phyloP scores from a whole-genome alignment of 1,139 yeast genomes.

The Hemisphaericaspora lyxosophila region DNA sequence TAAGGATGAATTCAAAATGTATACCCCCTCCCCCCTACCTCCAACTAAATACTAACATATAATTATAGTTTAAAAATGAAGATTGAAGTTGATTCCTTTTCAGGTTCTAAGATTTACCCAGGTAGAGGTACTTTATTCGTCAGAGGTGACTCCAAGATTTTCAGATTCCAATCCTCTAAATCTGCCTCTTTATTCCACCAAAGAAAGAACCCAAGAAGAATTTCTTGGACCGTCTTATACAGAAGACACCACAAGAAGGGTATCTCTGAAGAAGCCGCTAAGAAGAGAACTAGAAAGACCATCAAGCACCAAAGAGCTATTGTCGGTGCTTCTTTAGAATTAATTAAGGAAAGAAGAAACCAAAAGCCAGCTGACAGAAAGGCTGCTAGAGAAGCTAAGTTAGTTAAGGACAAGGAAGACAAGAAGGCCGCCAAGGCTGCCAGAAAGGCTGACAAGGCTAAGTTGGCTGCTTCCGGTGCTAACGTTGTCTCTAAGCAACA shows the following conservation, averaged over 20 bases:
- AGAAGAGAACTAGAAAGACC: slow-evolving; percentile 96
- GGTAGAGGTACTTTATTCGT: slow-evolving; percentile 99
- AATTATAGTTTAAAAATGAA: slow-evolving; percentile 60
- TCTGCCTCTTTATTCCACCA: slow-evolving; percentile 98
- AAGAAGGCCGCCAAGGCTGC: slow-evolving; percentile 91
- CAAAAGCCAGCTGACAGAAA: slow-evolving; percentile 97
- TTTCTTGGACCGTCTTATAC: slow-evolving; percentile 98
- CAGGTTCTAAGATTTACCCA: slow-evolving; percentile 99
- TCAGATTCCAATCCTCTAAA: slow-evolving; percentile 99
- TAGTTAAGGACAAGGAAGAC: slow-evolving; percentile 90
- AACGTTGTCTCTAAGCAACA: slow-evolving; percentile 74
- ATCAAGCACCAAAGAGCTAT: slow-evolving; percentile 99
- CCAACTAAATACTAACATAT: slow-evolving; percentile 13
- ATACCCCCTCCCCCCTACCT: too few relatives aligned
- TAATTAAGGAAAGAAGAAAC: slow-evolving; percentile 96
- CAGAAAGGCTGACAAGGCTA: slow-evolving; percentile 94
- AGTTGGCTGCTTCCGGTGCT: slow-evolving; percentile 72
- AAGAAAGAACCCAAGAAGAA: slow-evolving; percentile 99
- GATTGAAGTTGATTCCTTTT: slow-evolving; percentile 99
- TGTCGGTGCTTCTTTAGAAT: slow-evolving; percentile 98
- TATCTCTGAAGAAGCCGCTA: slow-evolving; percentile 95
- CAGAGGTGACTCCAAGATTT: slow-evolving; percentile 99
- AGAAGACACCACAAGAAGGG: slow-evolving; percentile 99
- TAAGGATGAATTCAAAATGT: too few relatives aligned
- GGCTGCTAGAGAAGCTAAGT: slow-evolving; percentile 93